phyloP scores from a whole-genome alignment of 352 stramenopile genomes.

The Globisporangium megalacanthum region DNA sequence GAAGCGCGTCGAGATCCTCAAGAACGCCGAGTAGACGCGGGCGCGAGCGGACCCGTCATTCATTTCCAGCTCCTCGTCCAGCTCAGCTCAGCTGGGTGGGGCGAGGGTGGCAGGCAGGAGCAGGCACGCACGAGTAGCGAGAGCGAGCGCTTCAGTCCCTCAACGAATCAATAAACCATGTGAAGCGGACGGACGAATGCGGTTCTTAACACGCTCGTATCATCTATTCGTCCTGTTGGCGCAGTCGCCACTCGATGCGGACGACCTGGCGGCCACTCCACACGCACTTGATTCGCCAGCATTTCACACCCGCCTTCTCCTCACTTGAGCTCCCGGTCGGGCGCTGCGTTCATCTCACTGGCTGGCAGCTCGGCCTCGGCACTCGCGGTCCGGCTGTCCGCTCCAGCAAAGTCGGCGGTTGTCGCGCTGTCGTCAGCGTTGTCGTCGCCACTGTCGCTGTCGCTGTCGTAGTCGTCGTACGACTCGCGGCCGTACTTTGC shows the following conservation, averaged over 20 bases:
- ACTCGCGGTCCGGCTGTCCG: not conserved
- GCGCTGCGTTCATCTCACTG: not conserved
- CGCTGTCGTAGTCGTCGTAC: slow-evolving; percentile 51
- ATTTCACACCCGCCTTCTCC: not conserved
- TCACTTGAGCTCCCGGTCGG: not conserved
- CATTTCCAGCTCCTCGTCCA: not conserved
- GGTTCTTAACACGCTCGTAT: not conserved
- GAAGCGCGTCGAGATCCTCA: slow-evolving; percentile 78
- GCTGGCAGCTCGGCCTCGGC: not conserved
- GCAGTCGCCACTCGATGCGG: not conserved
- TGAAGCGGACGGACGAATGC: too few relatives aligned
- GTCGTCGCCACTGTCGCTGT: slow-evolving; percentile 19
- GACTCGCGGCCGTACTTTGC: slow-evolving; percentile 45
- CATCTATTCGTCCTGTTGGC: not conserved
- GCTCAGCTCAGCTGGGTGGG: not conserved
- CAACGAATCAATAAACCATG: too few relatives aligned
- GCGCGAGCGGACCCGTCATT: too few relatives aligned
- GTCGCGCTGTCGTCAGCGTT: slow-evolving; percentile 25
- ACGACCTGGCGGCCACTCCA: not conserved
- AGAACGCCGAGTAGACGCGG: slow-evolving; percentile 50
- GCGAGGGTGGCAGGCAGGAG: too few relatives aligned
- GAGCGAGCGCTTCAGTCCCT: too few relatives aligned
- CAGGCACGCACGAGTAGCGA: too few relatives aligned
- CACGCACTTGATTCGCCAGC: too few relatives aligned
- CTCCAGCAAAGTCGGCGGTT: too few relatives aligned